A percentile compares a stretch with the other conserved stretches of the same genome.
Evolutionary conservation across 1,139 yeast genomes (phyloP).

Genomic region (Kodamaea sp.): DNA sequence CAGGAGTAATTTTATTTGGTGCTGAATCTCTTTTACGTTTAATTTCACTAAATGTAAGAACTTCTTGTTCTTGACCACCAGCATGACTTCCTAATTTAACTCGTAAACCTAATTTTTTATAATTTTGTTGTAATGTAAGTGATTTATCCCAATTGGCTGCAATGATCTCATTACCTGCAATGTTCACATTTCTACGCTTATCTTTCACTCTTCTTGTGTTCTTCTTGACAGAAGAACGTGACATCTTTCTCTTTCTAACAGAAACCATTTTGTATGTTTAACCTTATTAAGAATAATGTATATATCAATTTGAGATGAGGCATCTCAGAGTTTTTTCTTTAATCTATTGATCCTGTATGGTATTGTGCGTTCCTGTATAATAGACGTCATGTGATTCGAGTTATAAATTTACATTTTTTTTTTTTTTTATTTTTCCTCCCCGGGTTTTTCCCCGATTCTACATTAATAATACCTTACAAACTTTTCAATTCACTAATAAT

Average conservation of each 20-base stretch:
- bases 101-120: constrained; percentile 69
- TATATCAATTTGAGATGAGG: constrained; percentile 3
- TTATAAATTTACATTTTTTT: no score
- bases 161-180: constrained; percentile 73
- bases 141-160: constrained; percentile 88
- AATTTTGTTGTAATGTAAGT: constrained; percentile 79
- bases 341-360: not conserved
- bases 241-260: constrained; percentile 85
- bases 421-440: no score
- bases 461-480: no score
- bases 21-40: constrained; percentile 25
- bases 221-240: constrained; percentile 65
- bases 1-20: constrained; percentile 29
- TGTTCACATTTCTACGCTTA: constrained; percentile 59
- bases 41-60: constrained; percentile 37
- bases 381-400: not conserved
- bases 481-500: no score
- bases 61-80: constrained; percentile 61
- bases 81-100: constrained; percentile 62
- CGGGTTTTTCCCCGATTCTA: no score
- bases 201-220: constrained; percentile 68
- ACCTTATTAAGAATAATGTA: not conserved
- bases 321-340: constrained; percentile 1
- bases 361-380: constrained; percentile 1
- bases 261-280: constrained; percentile 51